These are phyloP conservation scores for Blastocystis sp. DNA, from an alignment of 352 stramenopile genomes.

Conservation along the genomic window DNA sequence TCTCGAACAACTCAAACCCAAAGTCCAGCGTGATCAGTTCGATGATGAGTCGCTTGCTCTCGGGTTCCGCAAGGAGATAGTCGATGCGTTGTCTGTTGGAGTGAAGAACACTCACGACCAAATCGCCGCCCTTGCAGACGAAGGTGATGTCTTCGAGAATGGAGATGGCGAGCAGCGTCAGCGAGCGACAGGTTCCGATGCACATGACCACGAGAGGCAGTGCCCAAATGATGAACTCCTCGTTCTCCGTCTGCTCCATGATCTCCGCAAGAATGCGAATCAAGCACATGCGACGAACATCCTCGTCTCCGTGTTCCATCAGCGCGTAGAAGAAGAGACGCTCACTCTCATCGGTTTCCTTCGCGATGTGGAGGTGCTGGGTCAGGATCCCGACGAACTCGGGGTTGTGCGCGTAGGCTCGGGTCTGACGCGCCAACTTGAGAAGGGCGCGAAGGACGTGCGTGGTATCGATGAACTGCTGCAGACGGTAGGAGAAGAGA, in stretches of 20 bases:
- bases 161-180: not conserved
- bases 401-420: not conserved
- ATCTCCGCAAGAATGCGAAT: not conserved
- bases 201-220: not conserved
- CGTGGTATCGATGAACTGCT: not conserved
- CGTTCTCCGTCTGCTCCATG: not conserved
- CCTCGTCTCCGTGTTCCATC: not conserved
- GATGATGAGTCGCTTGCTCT: not conserved
- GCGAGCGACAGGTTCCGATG: not conserved
- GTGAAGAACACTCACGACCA: not conserved
- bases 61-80: not conserved
- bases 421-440: not conserved
- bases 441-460: not conserved
- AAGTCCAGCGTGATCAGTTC: not conserved
- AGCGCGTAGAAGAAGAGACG: not conserved
- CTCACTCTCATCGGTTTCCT: not conserved
- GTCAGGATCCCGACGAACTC: slow-evolving; percentile 16
- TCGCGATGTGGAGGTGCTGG: not conserved
- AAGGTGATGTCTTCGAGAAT: slow-evolving; percentile 10
- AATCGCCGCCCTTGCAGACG: not conserved
- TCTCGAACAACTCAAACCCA: slow-evolving; percentile 2
- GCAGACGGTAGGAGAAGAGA: not conserved
- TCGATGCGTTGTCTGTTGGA: not conserved
- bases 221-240: slow-evolving; percentile 43
- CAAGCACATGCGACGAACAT: slow-evolving; percentile 2